These are phyloP conservation scores for Cenchrus americanus DNA, from an alignment of 176 grass and related monocot species.

Conservation along the genomic window DNA sequence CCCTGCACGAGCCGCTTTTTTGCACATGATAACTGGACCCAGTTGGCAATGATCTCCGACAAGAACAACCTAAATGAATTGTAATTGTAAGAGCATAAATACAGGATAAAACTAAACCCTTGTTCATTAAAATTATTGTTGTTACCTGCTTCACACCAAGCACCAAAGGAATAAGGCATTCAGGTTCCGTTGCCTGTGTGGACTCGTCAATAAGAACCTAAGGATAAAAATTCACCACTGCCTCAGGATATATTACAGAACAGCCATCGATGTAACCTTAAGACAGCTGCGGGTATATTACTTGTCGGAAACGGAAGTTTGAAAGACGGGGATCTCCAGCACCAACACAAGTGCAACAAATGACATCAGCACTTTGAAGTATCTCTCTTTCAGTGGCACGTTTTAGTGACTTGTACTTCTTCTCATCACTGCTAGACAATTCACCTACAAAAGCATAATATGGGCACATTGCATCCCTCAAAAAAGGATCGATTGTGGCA, in stretches of 20 bases:
- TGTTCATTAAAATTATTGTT: neutral
- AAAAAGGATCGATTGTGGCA: conserved; percentile 17
- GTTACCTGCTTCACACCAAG: conserved; percentile 99
- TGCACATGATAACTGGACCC: conserved; percentile 99
- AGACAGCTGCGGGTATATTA: conserved; percentile 37
- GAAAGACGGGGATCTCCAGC: conserved; percentile 95
- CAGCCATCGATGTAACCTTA: neutral
- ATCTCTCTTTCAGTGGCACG: conserved; percentile 99
- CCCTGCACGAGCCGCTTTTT: conserved; percentile 96
- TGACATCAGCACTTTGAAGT: conserved; percentile 98
- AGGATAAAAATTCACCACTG: conserved; percentile 26
- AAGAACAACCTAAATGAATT: conserved; percentile 80
- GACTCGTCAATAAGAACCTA: conserved; percentile 99
- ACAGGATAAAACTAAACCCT: conserved; percentile 24
- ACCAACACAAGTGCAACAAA: conserved; percentile 99
- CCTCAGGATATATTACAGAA: conserved; percentile 24
- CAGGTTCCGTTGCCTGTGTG: conserved; percentile 92
- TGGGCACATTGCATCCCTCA: neutral
- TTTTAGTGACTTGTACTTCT: conserved; percentile 99
- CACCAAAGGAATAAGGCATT: conserved; percentile 97
- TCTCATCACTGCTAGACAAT: conserved; percentile 98
- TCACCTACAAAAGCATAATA: conserved; percentile 62
- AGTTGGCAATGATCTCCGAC: conserved; percentile 99
- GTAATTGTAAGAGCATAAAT: neutral
- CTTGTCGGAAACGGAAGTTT: conserved; percentile 98